Evolutionary conservation across 495 filamentous ascomycete genomes (phyloP).

Genomic region (Aspergillus sclerotioniger): DNA sequence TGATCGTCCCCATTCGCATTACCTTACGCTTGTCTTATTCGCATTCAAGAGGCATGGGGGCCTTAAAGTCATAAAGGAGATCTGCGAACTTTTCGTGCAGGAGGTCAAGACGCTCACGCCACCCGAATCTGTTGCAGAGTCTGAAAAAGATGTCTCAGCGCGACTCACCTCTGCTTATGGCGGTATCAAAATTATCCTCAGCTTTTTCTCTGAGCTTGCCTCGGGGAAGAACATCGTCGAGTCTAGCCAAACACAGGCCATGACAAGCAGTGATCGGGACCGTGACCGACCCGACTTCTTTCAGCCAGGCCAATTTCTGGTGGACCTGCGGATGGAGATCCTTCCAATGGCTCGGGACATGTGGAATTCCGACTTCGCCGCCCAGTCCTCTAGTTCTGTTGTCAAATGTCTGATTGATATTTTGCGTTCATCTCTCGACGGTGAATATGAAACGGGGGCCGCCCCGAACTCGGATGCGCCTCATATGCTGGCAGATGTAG

Average conservation of each 20-base stretch:
- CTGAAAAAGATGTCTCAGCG: slow-evolving; percentile 46
- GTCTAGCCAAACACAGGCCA: slow-evolving; percentile 61
- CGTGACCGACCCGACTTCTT: slow-evolving; percentile 64
- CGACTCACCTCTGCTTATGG: slow-evolving; percentile 56
- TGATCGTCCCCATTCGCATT: slow-evolving; percentile 61
- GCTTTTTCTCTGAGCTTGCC: slow-evolving; percentile 72
- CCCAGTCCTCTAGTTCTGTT: slow-evolving; percentile 70
- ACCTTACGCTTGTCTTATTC: slow-evolving; percentile 76
- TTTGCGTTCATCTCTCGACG: slow-evolving; percentile 72
- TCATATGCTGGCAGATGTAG: slow-evolving; percentile 32
- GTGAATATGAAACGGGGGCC: slow-evolving; percentile 69
- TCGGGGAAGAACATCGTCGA: slow-evolving; percentile 77
- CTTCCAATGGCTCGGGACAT: slow-evolving; percentile 74
- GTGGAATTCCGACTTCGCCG: slow-evolving; percentile 71
- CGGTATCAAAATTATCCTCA: slow-evolving; percentile 81
- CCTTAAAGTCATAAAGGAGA: slow-evolving; percentile 66
- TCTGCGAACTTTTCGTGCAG: slow-evolving; percentile 69
- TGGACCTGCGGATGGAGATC: slow-evolving; percentile 81
- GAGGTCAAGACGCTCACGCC: slow-evolving; percentile 57
- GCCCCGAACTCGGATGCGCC: slow-evolving; percentile 58
- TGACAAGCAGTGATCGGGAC: slow-evolving; percentile 57
- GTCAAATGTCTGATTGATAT: slow-evolving; percentile 82
- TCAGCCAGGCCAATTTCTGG: slow-evolving; percentile 71
- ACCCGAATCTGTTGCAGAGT: slow-evolving; percentile 30
- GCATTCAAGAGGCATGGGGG: slow-evolving; percentile 82